phyloP scores from a whole-genome alignment of 768 basidiomycete species.

The Tulasnella sp. region DNA sequence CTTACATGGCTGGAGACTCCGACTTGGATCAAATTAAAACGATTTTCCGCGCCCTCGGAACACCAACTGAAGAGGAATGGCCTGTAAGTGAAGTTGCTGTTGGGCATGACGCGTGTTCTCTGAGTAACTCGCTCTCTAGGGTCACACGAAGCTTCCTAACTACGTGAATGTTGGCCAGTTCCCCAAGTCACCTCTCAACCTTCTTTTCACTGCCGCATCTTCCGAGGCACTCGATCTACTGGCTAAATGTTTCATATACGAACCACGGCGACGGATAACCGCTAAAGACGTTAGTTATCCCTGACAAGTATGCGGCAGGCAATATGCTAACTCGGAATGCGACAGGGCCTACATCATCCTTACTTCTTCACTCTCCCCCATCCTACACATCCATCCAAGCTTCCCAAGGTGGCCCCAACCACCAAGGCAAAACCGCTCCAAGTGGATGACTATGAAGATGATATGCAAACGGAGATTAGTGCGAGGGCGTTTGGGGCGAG shows the following conservation, averaged over 20 bases:
- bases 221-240: conserved; percentile 84
- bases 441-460: conserved; percentile 57
- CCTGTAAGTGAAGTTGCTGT: conserved; percentile 56
- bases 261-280: conserved; percentile 79
- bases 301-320: neutral
- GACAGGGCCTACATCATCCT: conserved; percentile 78
- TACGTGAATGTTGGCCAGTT: conserved; percentile 86
- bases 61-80: conserved; percentile 97
- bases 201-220: conserved; percentile 89
- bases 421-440: conserved; percentile 55
- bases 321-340: conserved; percentile 10
- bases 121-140: conserved; percentile 51
- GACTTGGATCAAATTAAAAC: conserved; percentile 98
- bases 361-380: conserved; percentile 88
- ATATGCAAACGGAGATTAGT: conserved; percentile 62
- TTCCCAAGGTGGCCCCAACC: conserved; percentile 70
- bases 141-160: conserved; percentile 87
- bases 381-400: conserved; percentile 84
- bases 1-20: conserved; percentile 92
- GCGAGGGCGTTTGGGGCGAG: conserved; percentile 54
- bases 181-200: conserved; percentile 77
- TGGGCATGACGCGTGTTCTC: conserved; percentile 12
- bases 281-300: conserved; percentile 68
- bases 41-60: conserved; percentile 91
- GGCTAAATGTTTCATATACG: conserved; percentile 76